Evolutionary conservation across 768 basidiomycete genomes (phyloP), one percentile per base, ranked within the genome.

Genomic region (Tulasnella sp.): DNA sequence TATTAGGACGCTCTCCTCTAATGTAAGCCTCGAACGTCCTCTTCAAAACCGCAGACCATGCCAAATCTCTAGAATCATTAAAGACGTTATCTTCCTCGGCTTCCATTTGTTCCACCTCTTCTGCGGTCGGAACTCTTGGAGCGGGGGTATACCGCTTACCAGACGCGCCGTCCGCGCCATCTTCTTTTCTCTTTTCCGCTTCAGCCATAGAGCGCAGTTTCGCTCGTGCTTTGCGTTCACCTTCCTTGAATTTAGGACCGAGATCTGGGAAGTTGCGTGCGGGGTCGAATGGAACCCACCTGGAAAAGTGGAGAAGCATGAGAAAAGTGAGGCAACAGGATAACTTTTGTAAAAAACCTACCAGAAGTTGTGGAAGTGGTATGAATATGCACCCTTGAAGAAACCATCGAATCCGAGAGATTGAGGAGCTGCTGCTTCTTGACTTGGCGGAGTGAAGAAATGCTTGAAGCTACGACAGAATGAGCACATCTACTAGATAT

Each of bases 311-410:
- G 35, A 33, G 33, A 39, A 40, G 5, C 25, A 28, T 24, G 48
- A 53, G 20, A 4, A 25, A 25, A 3, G 13, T 35, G 28, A 27
- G 16, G 47, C 20, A 24, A 9, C n/a, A 12, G 19, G 47, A 51
- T 9, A 52, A 9, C 13, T 25, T 12, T 24, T 48, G 48, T 40
- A 3, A 9, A 13, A 25, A 12, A 33, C 77, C 48, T 48, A 85
- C 89, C 89, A 91, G 66, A 77, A 86, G 63, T 91, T 92, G 63
- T 98, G 92, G 67, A 84, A 96, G 65, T 96, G 91, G 64, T 98
- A 98, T 1, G 86, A 91, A 63, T 80, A 96, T 4, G 93, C 87
- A 5, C 93, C 95, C 53, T 78, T 79, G 74, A 92, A 99, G 73
- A 98, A 99, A 8, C 89, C 91, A 58, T 90, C 83, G 58, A 96